These are phyloP conservation scores for Grifola frondosa DNA, from an alignment of 1,284 basidiomycete genomes.

Conservation along the genomic window DNA sequence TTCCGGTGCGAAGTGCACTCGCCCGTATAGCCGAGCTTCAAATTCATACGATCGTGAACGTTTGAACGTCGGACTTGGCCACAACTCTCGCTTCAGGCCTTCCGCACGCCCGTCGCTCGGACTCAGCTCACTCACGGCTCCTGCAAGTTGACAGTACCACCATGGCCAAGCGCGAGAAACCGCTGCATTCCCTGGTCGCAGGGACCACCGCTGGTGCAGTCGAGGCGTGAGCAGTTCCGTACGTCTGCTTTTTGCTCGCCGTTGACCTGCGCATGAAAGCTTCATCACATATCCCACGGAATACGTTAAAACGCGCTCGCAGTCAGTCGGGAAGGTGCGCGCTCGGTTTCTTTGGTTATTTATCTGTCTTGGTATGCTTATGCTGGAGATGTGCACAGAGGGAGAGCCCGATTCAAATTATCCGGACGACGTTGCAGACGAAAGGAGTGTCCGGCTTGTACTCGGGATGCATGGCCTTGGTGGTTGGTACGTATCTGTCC, in stretches of 20 bases:
- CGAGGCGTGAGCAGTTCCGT: constrained; percentile 66
- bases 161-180: constrained; percentile 66
- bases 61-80: too few species aligned
- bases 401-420: constrained; percentile 67
- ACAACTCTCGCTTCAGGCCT: too few species aligned
- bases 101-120: too few species aligned
- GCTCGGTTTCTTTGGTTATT: neutral
- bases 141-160: too few species aligned
- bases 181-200: constrained; percentile 79
- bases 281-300: constrained; percentile 92
- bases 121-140: too few species aligned
- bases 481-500: constrained; percentile 57
- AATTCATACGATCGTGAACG: too few species aligned
- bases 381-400: constrained; percentile 37
- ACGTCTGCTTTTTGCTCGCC: constrained; percentile 35
- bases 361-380: neutral
- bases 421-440: constrained; percentile 66
- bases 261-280: constrained; percentile 42
- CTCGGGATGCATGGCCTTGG: constrained; percentile 83
- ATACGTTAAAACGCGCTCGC: constrained; percentile 85
- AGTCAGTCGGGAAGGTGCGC: constrained; percentile 74
- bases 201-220: constrained; percentile 94
- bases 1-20: too few species aligned
- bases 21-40: too few species aligned
- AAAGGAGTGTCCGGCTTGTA: constrained; percentile 81